Evolutionary conservation across 192 early-diverging fungal genomes (phyloP).

Genomic region (Mortierella alpina): DNA sequence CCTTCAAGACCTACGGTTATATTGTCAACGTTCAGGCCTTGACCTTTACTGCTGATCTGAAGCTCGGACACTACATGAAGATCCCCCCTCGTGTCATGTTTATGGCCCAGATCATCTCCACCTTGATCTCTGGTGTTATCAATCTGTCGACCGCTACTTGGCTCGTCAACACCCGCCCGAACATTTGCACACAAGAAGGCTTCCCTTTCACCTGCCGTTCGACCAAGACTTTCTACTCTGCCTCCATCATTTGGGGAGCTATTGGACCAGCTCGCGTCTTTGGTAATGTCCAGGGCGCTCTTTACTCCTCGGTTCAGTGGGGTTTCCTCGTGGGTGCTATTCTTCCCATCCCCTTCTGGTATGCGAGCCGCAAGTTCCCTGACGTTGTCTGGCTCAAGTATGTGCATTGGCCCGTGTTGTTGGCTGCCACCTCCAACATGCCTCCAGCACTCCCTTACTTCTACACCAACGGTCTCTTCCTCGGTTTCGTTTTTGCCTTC

Average conservation of each 20-base stretch:
- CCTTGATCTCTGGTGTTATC: slow-evolving; percentile 67
- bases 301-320: slow-evolving; percentile 54
- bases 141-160: slow-evolving; percentile 60
- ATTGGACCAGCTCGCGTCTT: slow-evolving; percentile 78
- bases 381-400: slow-evolving; percentile 55
- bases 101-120: slow-evolving; percentile 66
- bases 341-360: slow-evolving; percentile 68
- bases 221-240: slow-evolving; percentile 70
- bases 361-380: slow-evolving; percentile 63
- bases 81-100: slow-evolving; percentile 77
- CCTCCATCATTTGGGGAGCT: slow-evolving; percentile 81
- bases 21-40: slow-evolving; percentile 83
- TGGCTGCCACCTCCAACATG: slow-evolving; percentile 63
- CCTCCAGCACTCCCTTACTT: slow-evolving; percentile 62
- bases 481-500: slow-evolving; percentile 67
- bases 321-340: slow-evolving; percentile 66
- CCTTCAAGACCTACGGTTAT: slow-evolving; percentile 89
- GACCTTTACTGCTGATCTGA: slow-evolving; percentile 75
- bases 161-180: slow-evolving; percentile 56
- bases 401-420: slow-evolving; percentile 69
- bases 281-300: slow-evolving; percentile 41
- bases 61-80: slow-evolving; percentile 83
- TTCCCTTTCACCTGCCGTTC: slow-evolving; percentile 62
- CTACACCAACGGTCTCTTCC: slow-evolving; percentile 49
- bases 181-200: slow-evolving; percentile 54